These are phyloP conservation scores for Mucor velutinosus DNA, from an alignment of 371 early-diverging fungal species.

Conservation along the genomic window DNA sequence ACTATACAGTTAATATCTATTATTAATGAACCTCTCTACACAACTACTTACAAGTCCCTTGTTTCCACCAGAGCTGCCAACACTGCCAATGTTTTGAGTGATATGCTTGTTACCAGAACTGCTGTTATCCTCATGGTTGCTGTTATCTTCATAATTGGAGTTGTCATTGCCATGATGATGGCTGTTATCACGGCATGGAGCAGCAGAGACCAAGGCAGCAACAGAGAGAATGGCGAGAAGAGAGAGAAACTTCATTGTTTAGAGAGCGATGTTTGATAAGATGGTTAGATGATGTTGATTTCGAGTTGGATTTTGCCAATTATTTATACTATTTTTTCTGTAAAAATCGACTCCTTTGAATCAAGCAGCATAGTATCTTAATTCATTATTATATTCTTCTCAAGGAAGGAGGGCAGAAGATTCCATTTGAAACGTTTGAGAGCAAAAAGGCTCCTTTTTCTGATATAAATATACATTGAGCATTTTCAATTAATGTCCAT, in stretches of 20 bases:
- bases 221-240: slow-evolving; percentile 10
- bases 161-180: background rate
- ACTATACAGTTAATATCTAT: background rate
- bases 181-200: background rate
- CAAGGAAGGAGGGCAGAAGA: background rate
- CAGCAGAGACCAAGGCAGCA: slow-evolving; percentile 15
- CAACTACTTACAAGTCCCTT: slow-evolving; percentile 5
- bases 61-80: background rate
- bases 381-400: background rate
- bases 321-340: slow-evolving; percentile 2
- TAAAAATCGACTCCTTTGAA: background rate
- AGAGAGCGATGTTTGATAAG: background rate
- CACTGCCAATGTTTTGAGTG: slow-evolving; percentile 7
- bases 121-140: slow-evolving; percentile 8
- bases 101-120: slow-evolving; percentile 8
- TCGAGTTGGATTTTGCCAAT: background rate
- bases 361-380: background rate
- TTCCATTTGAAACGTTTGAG: background rate
- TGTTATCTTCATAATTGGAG: background rate
- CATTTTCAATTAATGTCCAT: background rate
- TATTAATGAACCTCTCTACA: background rate
- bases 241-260: slow-evolving; percentile 13
- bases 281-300: background rate
- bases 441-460: background rate
- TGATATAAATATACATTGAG: background rate